phyloP scores from a whole-genome alignment of 352 stramenopile genomes.

The Phytophthora pluvialis region DNA sequence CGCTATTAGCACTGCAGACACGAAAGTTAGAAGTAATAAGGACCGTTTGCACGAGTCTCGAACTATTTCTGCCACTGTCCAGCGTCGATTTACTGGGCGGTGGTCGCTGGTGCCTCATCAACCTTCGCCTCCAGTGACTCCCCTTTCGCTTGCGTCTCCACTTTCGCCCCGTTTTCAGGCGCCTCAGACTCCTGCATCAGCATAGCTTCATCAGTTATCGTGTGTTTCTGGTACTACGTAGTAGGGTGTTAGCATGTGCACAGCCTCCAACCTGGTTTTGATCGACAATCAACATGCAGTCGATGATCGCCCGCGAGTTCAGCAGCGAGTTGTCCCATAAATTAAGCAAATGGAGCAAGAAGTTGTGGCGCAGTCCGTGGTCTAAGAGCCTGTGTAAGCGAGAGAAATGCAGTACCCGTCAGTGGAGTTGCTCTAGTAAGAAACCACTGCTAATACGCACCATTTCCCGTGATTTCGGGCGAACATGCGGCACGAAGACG shows the following conservation, averaged over 20 bases:
- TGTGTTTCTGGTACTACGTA: neutral
- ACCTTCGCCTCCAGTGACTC: constrained; percentile 16
- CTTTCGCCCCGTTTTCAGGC: constrained; percentile 19
- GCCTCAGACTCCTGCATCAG: constrained; percentile 18
- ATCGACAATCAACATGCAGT: constrained; percentile 90
- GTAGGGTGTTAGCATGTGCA: neutral
- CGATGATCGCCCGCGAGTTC: constrained; percentile 84
- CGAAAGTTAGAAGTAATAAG: constrained; percentile 19
- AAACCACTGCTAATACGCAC: constrained; percentile 26
- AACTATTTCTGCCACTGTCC: constrained; percentile 11
- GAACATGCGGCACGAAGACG: constrained; percentile 85
- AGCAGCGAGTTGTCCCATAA: constrained; percentile 91
- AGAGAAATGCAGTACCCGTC: neutral
- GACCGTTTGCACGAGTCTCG: constrained; percentile 14
- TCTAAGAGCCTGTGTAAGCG: constrained; percentile 60
- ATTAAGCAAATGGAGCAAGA: constrained; percentile 90
- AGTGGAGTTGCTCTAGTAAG: neutral
- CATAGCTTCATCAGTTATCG: neutral
- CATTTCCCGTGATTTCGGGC: constrained; percentile 86
- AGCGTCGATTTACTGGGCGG: constrained; percentile 20
- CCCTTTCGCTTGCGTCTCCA: constrained; percentile 10
- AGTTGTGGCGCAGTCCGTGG: constrained; percentile 83
- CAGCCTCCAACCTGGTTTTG: constrained; percentile 48
- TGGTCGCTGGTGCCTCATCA: constrained; percentile 14
- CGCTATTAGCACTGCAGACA: constrained; percentile 16